A percentile compares a stretch with the other conserved stretches of the same genome.
phyloP scores from a whole-genome alignment of 805 yeast species.

The Blastobotrys robertii region DNA sequence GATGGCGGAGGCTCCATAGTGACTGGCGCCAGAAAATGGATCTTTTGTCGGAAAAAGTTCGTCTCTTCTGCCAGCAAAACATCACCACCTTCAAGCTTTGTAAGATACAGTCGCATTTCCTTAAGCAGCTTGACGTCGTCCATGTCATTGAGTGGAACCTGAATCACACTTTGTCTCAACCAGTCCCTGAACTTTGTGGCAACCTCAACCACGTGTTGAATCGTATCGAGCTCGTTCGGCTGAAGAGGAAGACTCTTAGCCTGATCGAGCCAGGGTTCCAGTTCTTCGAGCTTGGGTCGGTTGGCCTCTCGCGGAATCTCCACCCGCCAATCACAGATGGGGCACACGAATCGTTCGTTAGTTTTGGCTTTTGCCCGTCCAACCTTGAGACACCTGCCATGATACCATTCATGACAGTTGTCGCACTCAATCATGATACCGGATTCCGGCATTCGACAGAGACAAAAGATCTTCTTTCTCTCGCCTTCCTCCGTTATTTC shows the following conservation, averaged over 20 bases:
- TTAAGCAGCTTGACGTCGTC: slow-evolving; percentile 1
- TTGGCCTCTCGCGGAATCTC: slow-evolving; percentile 26
- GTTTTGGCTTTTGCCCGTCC: slow-evolving; percentile 21
- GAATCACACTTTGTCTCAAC: slow-evolving; percentile 40
- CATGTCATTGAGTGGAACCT: slow-evolving; percentile 32
- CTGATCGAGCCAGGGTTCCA: slow-evolving; percentile 22
- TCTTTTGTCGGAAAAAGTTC: slow-evolving; percentile 21
- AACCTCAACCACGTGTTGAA: slow-evolving; percentile 14
- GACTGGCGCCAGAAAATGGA: slow-evolving; percentile 23
- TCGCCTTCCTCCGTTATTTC: slow-evolving; percentile 18
- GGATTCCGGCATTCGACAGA: slow-evolving; percentile 51
- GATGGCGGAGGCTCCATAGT: slow-evolving; percentile 19
- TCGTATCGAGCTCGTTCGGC: slow-evolving; percentile 28
- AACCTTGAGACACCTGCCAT: slow-evolving; percentile 66
- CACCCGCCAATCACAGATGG: slow-evolving; percentile 39
- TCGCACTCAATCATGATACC: slow-evolving; percentile 90
- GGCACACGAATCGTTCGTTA: slow-evolving; percentile 40
- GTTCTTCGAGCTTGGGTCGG: slow-evolving; percentile 29
- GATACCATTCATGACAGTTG: slow-evolving; percentile 86
- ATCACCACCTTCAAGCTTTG: slow-evolving; percentile 41
- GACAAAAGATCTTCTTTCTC: slow-evolving; percentile 35
- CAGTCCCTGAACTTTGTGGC: slow-evolving; percentile 35
- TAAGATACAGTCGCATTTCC: slow-evolving; percentile 33
- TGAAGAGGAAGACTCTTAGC: slow-evolving; percentile 24
- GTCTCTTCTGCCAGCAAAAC: slow-evolving; percentile 29